Conservation (phyloP, 1,284 basidiomycete genomes). For the Irpex rosettiformis region DNA sequence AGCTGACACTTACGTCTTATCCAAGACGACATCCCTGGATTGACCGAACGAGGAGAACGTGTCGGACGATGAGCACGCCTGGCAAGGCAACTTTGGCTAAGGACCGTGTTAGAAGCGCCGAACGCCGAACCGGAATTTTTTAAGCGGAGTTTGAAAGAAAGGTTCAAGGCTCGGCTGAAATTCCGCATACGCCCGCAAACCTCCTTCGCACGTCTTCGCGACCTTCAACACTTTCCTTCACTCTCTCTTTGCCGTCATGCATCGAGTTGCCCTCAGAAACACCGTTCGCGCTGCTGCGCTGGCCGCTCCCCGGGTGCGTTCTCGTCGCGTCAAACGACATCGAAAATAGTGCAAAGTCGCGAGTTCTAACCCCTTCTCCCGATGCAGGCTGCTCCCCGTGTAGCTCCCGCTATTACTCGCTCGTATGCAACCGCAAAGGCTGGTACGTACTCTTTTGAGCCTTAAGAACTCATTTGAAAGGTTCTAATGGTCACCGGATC, state of each 20-base stretch:
- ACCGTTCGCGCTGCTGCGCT: conserved; percentile 72
- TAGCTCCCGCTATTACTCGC: conserved; percentile 57
- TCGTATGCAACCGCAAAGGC: conserved; percentile 98
- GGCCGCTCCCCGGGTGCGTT: conserved; percentile 61
- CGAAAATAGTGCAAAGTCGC: conserved; percentile 3
- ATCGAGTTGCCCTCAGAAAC: conserved; percentile 85
- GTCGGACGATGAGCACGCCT: conserved; percentile 3
- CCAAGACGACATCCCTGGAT: conserved; percentile 25
- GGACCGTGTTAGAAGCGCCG: conserved; percentile 3
- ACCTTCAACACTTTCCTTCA: conserved; percentile 32
- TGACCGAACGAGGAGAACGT: conserved; percentile 12
- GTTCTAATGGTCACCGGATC: conserved; percentile 24
- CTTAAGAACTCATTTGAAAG: conserved; percentile 8
- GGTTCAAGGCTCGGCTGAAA: conserved; percentile 22
- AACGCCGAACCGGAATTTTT: conserved; percentile 17
- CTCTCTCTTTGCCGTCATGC: conserved; percentile 64
- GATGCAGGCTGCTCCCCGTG: conserved; percentile 43
- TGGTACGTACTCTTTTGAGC: conserved; percentile 52
- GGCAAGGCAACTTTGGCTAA: not conserved
- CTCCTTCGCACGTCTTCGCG: conserved; percentile 22
- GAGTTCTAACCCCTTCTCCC: conserved; percentile 22
- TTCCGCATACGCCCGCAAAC: conserved; percentile 23
- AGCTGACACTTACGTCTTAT: conserved; percentile 17
- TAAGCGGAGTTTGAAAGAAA: conserved; percentile 28
- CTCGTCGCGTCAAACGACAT: conserved; percentile 13